Conservation (phyloP, 1,284 basidiomycete species). For the Chalciporus sp. region DNA sequence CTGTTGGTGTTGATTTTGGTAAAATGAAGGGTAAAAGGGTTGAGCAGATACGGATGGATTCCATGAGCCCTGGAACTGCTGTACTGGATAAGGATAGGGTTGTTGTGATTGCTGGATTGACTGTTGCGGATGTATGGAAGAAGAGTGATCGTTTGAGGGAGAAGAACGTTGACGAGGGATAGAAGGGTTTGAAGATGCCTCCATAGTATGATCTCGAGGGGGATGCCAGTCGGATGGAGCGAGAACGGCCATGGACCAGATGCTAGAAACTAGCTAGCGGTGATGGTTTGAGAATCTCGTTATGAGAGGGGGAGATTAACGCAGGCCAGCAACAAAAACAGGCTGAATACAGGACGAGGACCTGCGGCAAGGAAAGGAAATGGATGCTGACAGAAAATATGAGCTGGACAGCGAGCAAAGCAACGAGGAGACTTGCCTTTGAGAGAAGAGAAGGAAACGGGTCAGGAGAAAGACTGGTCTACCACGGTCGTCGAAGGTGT, state of each 20-base stretch:
- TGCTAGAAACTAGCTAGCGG: background rate
- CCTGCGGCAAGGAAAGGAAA: background rate
- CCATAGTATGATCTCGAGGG: slow-evolving; percentile 63
- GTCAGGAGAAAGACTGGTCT: slow-evolving; percentile 1
- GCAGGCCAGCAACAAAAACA: background rate
- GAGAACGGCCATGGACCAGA: slow-evolving; percentile 71
- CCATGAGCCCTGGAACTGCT: slow-evolving; percentile 61
- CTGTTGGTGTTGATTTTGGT: slow-evolving; percentile 66
- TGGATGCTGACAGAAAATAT: background rate
- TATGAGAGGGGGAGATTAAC: slow-evolving; percentile 6
- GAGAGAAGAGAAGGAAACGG: slow-evolving; percentile 1
- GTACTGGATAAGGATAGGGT: slow-evolving; percentile 43
- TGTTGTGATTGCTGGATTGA: slow-evolving; percentile 37
- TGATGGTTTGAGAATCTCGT: slow-evolving; percentile 6
- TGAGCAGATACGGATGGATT: slow-evolving; percentile 60
- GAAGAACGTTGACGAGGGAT: slow-evolving; percentile 57
- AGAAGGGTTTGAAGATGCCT: slow-evolving; percentile 43
- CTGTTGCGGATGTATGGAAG: slow-evolving; percentile 33
- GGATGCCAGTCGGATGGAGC: slow-evolving; percentile 71
- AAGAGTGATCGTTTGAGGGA: slow-evolving; percentile 51
- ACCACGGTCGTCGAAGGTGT: slow-evolving; percentile 10
- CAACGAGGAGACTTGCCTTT: too few relatives aligned
- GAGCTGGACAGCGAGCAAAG: background rate
- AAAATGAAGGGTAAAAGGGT: slow-evolving; percentile 74
- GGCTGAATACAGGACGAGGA: background rate